Base-by-base conservation (phyloP, 2,329 filamentous ascomycete genomes). In the Ampelomyces quisqualis region DNA sequence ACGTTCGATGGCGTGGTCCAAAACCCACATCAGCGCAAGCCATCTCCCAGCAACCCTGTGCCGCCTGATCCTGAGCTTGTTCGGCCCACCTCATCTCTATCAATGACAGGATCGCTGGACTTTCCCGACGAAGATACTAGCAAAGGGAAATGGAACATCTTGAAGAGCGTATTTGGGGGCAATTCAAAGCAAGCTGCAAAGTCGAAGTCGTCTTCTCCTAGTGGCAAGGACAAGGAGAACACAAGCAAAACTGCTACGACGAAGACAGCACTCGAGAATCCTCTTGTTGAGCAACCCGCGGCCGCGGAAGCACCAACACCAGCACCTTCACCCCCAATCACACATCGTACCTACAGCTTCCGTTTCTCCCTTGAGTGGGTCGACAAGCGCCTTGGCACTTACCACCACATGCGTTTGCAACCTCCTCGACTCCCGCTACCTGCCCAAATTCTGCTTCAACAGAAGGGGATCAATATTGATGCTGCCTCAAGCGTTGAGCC, bases 311-410 rank as follows among this genome's bases (percentile, higher is more conserved):
- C 45, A 26, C 45, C 51, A n/a, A 60, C 74, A 1, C 65, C 71
- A 9, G 75, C 74, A 38, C 75, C 75, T 38, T 5, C 17, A 21
- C 8, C 30, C n/a, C 17, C 18, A 6, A 11, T 78, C 70, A 80
- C 51, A 70, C 78, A 61, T 70, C 77, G 62, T 73, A 76, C 70
- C 49, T 88, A 80, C 57, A 76, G 81, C 45, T 90, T 90, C 73
- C 86, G 84, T 47, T 90, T 90, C 58, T 81, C 84, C 7, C 75
- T 90, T 2, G 83, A 85, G 45, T 85, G 80, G 76, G 75, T 82
- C 27, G 77, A 80, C 42, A 76, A 77, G 40, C 69, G 56, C 66
- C 77, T 78, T 48, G 74, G 78, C 37, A 71, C 73, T 0, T 78
- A 77, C 3, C 79, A 84, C 27, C 79, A 82, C 3, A 76, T 84